Evolutionary conservation across 164 flowering plant species (phyloP).

Genomic region (Tinospora cordifolia): DNA sequence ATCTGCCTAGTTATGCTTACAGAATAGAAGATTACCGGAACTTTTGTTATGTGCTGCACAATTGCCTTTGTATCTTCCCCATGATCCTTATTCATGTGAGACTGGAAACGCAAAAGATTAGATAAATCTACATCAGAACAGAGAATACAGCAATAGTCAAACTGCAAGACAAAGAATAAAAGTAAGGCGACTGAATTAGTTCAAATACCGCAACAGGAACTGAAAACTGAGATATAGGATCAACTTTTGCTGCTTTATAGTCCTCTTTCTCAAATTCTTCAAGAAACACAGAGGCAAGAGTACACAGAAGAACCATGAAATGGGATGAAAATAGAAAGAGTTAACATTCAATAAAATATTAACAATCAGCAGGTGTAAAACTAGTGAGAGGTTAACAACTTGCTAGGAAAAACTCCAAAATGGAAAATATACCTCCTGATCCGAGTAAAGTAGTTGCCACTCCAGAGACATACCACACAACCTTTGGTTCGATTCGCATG

Average conservation of each 20-base stretch:
- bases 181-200: neutral
- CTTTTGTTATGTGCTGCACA: conserved; percentile 64
- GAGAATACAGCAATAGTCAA: neutral
- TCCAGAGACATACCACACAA: conserved; percentile 78
- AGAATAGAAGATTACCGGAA: conserved; percentile 30
- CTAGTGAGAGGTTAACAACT: neutral
- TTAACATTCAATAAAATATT: neutral
- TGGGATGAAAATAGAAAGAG: neutral
- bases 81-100: conserved; percentile 96
- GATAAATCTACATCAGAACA: neutral
- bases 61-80: conserved; percentile 79
- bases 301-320: neutral
- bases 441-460: conserved; percentile 87
- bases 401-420: conserved; percentile 3
- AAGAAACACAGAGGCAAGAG: conserved; percentile 7
- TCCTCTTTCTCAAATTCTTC: conserved; percentile 64
- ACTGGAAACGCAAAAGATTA: conserved; percentile 30
- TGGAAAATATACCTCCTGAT: conserved; percentile 65
- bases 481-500: conserved; percentile 77
- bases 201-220: conserved; percentile 65
- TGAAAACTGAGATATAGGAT: conserved; percentile 82
- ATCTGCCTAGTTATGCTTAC: too few species aligned
- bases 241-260: conserved; percentile 66
- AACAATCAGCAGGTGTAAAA: neutral
- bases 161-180: conserved; percentile 4